Percentiles rank a stretch among this genome's conserved stretches.
Conservation (phyloP, 441 rosid species). For the Biscutella laevigata region DNA sequence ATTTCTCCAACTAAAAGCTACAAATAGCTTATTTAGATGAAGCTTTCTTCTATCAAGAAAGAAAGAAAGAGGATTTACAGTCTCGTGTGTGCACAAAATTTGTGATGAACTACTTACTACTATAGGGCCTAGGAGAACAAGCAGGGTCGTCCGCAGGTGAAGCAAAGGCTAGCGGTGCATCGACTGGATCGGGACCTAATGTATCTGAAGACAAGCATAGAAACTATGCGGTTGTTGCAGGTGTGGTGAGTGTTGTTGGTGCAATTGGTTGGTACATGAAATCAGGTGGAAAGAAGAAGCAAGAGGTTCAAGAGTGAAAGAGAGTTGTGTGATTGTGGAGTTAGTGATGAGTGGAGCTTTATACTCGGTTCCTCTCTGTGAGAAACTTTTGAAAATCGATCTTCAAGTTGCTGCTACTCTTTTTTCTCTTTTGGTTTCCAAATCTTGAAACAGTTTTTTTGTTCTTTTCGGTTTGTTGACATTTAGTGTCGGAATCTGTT, state of each 20-base stretch:
- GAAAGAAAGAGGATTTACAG: slow-evolving; percentile 3
- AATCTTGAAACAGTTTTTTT: not conserved
- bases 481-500: no score
- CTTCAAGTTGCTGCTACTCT: not conserved
- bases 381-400: not conserved
- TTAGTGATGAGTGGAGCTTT: not conserved
- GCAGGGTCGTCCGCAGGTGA: no score
- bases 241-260: slow-evolving; percentile 44
- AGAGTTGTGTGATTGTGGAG: not conserved
- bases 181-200: slow-evolving; percentile 43
- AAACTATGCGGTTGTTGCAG: slow-evolving; percentile 79
- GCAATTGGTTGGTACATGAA: slow-evolving; percentile 87
- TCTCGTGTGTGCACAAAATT: no score
- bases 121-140: slow-evolving; percentile 45
- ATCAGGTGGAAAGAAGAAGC: slow-evolving; percentile 56
- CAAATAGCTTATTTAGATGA: not conserved
- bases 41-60: slow-evolving; percentile 30
- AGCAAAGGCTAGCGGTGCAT: slow-evolving; percentile 35
- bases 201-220: slow-evolving; percentile 64
- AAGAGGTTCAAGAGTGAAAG: slow-evolving; percentile 50
- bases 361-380: not conserved
- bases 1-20: no score
- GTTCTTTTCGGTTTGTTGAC: not conserved
- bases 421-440: not conserved
- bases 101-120: no score